Evolutionary conservation across 2,329 filamentous ascomycete species (phyloP).

Genomic region (Fusarium coffeatum): DNA sequence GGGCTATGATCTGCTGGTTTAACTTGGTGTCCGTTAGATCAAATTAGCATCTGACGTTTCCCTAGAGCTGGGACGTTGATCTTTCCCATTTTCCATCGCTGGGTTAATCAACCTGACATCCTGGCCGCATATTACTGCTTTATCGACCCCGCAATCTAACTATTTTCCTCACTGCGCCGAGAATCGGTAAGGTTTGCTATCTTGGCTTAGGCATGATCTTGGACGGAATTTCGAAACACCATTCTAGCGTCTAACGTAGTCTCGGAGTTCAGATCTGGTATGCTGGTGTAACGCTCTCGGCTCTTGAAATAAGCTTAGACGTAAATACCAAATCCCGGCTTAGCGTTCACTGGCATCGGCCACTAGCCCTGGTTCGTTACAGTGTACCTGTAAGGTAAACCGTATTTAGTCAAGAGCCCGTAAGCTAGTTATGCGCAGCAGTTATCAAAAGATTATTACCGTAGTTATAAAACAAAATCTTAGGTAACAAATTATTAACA

Average conservation of each 20-base stretch:
- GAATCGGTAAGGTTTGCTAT: neutral
- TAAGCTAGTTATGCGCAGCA: neutral
- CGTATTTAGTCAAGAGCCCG: neutral
- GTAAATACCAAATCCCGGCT: neutral
- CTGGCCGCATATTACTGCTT: neutral
- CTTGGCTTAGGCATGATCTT: neutral
- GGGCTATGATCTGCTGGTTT: neutral
- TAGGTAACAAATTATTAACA: neutral
- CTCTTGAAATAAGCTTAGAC: neutral
- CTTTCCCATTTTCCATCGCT: neutral
- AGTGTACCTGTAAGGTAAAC: neutral
- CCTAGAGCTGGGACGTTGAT: neutral
- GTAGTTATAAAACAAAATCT: neutral
- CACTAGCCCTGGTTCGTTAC: neutral
- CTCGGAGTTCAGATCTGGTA: neutral
- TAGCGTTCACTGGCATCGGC: neutral
- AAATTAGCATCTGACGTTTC: neutral
- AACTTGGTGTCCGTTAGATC: neutral
- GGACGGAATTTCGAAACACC: neutral
- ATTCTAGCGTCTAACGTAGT: neutral
- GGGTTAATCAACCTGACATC: neutral
- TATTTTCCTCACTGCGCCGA: neutral
- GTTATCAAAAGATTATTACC: fast-evolving
- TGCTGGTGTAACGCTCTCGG: neutral
- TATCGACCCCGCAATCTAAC: neutral